Evolutionary conservation across 305 asterid species (phyloP).

Genomic region (Fraxinus platypoda): DNA sequence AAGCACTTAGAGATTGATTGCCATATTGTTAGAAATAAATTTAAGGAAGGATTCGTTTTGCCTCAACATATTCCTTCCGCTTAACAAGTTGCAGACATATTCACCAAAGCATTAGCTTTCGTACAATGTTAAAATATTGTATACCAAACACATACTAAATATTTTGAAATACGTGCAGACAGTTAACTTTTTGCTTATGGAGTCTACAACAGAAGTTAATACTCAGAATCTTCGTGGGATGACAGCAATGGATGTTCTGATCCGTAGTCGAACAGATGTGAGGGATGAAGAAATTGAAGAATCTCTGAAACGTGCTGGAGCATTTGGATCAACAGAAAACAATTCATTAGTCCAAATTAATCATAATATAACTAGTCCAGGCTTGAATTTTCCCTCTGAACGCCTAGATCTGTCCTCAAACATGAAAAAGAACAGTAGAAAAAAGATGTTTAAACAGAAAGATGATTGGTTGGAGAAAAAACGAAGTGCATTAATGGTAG

Average conservation of each 20-base stretch:
- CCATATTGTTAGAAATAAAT: too few species aligned
- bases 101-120: too few species aligned
- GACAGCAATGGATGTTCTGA: conserved; percentile 18
- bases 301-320: background rate
- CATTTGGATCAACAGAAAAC: background rate
- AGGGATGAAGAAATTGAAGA: conserved; percentile 18
- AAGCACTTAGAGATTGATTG: too few species aligned
- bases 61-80: too few species aligned
- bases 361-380: background rate
- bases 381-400: background rate
- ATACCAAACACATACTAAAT: background rate
- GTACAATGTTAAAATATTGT: background rate
- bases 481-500: conserved; percentile 23
- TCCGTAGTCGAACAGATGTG: conserved; percentile 12
- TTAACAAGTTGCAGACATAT: too few species aligned
- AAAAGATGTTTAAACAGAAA: background rate
- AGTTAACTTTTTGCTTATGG: background rate
- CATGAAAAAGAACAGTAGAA: background rate
- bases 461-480: conserved; percentile 17
- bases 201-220: conserved; percentile 7
- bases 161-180: background rate
- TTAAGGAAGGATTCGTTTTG: too few species aligned
- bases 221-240: conserved; percentile 13
- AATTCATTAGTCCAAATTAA: background rate
- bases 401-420: background rate